phyloP scores from a whole-genome alignment of 2,329 filamentous ascomycete species.

The Diaporthe amygdali region DNA sequence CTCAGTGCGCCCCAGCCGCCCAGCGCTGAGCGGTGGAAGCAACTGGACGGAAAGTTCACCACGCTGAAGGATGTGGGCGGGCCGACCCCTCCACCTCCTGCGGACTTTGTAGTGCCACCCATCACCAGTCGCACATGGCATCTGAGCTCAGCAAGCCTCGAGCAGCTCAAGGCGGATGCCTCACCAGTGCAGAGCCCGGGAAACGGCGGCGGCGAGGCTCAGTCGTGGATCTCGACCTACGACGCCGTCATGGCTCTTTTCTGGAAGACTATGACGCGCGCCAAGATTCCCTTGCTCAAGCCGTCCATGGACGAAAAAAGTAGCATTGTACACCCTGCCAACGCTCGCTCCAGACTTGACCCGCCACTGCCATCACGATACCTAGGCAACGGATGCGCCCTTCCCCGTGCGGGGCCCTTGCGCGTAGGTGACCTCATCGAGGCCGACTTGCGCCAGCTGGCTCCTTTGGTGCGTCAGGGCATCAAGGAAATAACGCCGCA shows the following conservation, averaged over 20 bases:
- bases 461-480: constrained; percentile 29
- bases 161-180: constrained; percentile 27
- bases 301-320: constrained; percentile 22
- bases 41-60: neutral
- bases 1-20: neutral
- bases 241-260: constrained; percentile 32
- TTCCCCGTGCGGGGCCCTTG: constrained; percentile 25
- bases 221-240: constrained; percentile 31
- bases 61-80: constrained; percentile 25
- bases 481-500: constrained; percentile 29
- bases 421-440: constrained; percentile 19
- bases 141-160: constrained; percentile 26
- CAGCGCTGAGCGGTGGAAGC: neutral
- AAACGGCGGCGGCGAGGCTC: neutral
- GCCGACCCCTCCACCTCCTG: constrained; percentile 27
- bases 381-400: constrained; percentile 30
- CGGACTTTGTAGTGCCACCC: constrained; percentile 31
- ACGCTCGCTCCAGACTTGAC: constrained; percentile 28
- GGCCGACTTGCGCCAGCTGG: constrained; percentile 28
- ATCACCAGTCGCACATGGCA: constrained; percentile 30
- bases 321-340: constrained; percentile 30
- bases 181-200: neutral
- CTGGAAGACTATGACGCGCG: constrained; percentile 30
- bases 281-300: constrained; percentile 28
- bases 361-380: constrained; percentile 32